Evolutionary conservation across 1,139 yeast species (phyloP).

Genomic region (Suhomyces coccinellae): DNA sequence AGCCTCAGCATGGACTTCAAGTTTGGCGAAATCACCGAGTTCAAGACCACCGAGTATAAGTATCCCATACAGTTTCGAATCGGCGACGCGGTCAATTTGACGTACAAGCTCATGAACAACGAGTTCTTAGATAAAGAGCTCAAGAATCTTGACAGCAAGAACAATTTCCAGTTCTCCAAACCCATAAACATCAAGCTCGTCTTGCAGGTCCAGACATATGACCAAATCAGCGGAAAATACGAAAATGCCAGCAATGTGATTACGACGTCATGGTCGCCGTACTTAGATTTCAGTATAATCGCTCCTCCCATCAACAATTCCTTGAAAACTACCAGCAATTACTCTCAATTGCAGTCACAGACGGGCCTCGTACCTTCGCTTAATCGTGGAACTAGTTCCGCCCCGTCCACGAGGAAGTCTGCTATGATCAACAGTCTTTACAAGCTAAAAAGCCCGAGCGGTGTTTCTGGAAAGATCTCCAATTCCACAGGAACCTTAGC

Average conservation of each 20-base stretch:
- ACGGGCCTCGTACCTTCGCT: slow-evolving; percentile 6
- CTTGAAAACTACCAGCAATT: slow-evolving; percentile 28
- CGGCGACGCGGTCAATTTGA: slow-evolving; percentile 39
- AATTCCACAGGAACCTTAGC: slow-evolving; percentile 6
- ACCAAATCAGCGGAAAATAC: slow-evolving; percentile 10
- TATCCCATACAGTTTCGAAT: slow-evolving; percentile 35
- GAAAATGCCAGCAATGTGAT: slow-evolving; percentile 33
- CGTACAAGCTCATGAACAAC: slow-evolving; percentile 44
- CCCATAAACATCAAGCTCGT: slow-evolving; percentile 36
- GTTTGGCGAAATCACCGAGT: slow-evolving; percentile 32
- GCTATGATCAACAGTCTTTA: slow-evolving; percentile 22
- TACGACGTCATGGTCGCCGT: slow-evolving; percentile 62
- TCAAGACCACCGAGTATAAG: slow-evolving; percentile 24
- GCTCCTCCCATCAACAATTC: slow-evolving; percentile 49
- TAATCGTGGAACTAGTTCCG: slow-evolving; percentile 3
- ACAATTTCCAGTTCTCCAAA: slow-evolving; percentile 23
- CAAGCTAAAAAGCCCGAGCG: slow-evolving; percentile 18
- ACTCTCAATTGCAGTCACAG: slow-evolving; percentile 28
- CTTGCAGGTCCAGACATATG: slow-evolving; percentile 26
- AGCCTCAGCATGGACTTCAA: slow-evolving; percentile 44
- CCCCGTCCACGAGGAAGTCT: slow-evolving; percentile 19
- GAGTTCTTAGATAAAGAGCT: slow-evolving; percentile 28
- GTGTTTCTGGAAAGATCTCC: slow-evolving; percentile 3
- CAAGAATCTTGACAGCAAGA: slow-evolving; percentile 17
- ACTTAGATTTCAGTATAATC: slow-evolving; percentile 53